These are phyloP conservation scores for Sarocladium oryzae DNA, from an alignment of 2,329 filamentous ascomycete genomes.

Conservation along the genomic window DNA sequence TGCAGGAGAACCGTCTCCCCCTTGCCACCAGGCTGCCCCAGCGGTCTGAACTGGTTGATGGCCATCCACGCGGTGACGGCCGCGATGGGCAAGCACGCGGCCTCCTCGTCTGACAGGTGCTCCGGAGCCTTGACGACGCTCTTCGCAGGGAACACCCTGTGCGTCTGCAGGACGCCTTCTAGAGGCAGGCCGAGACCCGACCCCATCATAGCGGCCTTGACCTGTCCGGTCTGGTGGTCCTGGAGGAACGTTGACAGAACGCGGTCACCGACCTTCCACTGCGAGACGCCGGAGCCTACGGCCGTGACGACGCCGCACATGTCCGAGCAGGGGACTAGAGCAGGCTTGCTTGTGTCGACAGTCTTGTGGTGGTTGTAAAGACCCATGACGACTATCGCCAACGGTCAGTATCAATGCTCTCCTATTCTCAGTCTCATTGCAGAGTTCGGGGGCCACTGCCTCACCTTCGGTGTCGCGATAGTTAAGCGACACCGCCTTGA, in stretches of 20 bases:
- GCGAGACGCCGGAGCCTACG: slow-evolving; percentile 31
- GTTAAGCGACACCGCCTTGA: slow-evolving; percentile 41
- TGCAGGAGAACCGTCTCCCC: slow-evolving; percentile 39
- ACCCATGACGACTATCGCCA: slow-evolving; percentile 50
- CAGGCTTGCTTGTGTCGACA: slow-evolving; percentile 24
- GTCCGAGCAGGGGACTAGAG: slow-evolving; percentile 61
- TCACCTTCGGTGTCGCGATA: slow-evolving; percentile 43
- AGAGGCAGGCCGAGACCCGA: slow-evolving; percentile 56
- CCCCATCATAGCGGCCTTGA: slow-evolving; percentile 47
- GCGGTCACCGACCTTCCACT: slow-evolving; percentile 52
- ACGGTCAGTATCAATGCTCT: too few species aligned
- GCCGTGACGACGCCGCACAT: slow-evolving; percentile 54
- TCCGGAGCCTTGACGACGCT: slow-evolving; percentile 49
- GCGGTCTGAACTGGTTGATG: slow-evolving; percentile 52
- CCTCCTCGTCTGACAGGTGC: slow-evolving; percentile 54
- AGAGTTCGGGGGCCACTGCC: too few species aligned
- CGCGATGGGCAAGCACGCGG: slow-evolving; percentile 53
- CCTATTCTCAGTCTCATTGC: too few species aligned
- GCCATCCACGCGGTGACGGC: slow-evolving; percentile 60
- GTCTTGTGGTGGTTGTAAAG: slow-evolving; percentile 60
- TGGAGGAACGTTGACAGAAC: slow-evolving; percentile 61
- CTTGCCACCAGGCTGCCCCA: slow-evolving; percentile 34
- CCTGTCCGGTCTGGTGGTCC: slow-evolving; percentile 50
- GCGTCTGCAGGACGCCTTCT: slow-evolving; percentile 49
- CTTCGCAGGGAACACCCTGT: slow-evolving; percentile 52